A percentile compares a stretch with the other conserved stretches of the same genome.
These are phyloP conservation scores for Helicostylum pulchrum DNA, from an alignment of 192 early-diverging fungal species.

Conservation along the genomic window DNA sequence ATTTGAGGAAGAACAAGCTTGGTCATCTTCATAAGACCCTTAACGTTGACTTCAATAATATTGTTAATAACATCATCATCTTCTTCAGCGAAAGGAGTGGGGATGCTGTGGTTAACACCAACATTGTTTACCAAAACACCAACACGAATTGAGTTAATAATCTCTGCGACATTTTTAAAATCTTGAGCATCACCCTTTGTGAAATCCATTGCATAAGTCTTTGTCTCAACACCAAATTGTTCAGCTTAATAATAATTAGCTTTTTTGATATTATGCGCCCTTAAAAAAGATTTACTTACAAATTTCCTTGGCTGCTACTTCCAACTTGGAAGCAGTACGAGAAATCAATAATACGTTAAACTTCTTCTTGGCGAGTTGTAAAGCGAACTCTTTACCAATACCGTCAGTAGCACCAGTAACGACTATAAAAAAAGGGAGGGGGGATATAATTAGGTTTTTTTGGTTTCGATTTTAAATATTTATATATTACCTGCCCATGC, in stretches of 20 bases:
- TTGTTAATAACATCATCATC: constrained; percentile 53
- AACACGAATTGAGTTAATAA: constrained; percentile 55
- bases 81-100: constrained; percentile 83
- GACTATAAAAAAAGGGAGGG: constrained; percentile 43
- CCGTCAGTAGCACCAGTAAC: constrained; percentile 97
- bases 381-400: constrained; percentile 92
- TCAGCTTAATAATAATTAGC: constrained; percentile 1
- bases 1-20: constrained; percentile 78
- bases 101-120: constrained; percentile 87
- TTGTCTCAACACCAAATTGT: constrained; percentile 59
- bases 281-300: constrained; percentile 29
- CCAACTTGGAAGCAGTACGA: constrained; percentile 79
- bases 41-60: constrained; percentile 87
- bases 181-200: constrained; percentile 56
- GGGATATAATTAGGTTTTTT: not conserved
- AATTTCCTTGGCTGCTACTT: constrained; percentile 66
- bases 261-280: not conserved
- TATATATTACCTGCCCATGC: constrained; percentile 57
- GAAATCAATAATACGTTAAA: constrained; percentile 85
- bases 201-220: constrained; percentile 80
- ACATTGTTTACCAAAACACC: constrained; percentile 90
- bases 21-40: constrained; percentile 78
- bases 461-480: not conserved
- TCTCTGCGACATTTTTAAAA: constrained; percentile 60
- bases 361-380: constrained; percentile 78